These are phyloP conservation scores for Desmodesmus armatus DNA, from an alignment of 139 green algal species.

Conservation along the genomic window DNA sequence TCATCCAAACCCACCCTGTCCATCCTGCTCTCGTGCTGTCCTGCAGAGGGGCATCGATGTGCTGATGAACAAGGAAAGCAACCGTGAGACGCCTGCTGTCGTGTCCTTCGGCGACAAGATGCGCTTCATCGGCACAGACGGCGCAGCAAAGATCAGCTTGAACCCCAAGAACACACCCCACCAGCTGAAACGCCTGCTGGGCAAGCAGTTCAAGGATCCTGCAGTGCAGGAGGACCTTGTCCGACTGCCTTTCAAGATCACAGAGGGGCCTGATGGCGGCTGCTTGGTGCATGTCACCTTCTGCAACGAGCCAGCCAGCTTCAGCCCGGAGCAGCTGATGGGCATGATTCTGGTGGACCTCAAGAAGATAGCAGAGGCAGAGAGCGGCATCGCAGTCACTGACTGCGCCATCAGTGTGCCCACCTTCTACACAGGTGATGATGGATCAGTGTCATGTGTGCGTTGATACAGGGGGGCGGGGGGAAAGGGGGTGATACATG, in stretches of 20 bases:
- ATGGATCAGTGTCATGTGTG: too few relatives aligned
- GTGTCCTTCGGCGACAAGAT: constrained; percentile 92
- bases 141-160: constrained; percentile 79
- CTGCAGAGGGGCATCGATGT: constrained; percentile 86
- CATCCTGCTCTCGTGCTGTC: not conserved
- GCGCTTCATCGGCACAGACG: constrained; percentile 69
- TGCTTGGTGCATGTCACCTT: constrained; percentile 83
- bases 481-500: too few relatives aligned
- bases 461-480: not conserved
- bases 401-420: constrained; percentile 96
- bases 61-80: constrained; percentile 97
- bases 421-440: constrained; percentile 90
- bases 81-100: constrained; percentile 91
- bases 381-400: constrained; percentile 82
- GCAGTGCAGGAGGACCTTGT: constrained; percentile 85
- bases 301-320: constrained; percentile 63
- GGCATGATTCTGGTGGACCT: constrained; percentile 94
- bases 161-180: constrained; percentile 94
- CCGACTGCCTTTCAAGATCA: constrained; percentile 78
- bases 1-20: constrained; percentile 38
- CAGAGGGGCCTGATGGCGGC: constrained; percentile 79
- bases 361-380: constrained; percentile 90
- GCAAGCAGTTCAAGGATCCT: constrained; percentile 89
- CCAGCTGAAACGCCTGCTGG: constrained; percentile 95
- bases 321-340: constrained; percentile 84